Conservation (phyloP, 169 alveolate species). For the Eimeria praecox region DNA sequence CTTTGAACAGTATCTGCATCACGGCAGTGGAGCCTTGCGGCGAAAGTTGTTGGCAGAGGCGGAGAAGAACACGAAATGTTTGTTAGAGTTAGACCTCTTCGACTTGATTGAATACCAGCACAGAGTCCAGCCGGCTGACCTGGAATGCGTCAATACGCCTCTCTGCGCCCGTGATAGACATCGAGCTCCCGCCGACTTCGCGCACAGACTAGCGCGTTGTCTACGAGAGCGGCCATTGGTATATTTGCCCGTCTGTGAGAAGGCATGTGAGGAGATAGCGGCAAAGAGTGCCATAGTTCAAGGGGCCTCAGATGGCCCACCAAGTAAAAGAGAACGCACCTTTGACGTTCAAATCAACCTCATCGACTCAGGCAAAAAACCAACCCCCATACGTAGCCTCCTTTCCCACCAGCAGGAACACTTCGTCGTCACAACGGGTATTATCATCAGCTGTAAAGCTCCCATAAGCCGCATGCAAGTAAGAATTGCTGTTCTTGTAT, state of each 20-base stretch:
- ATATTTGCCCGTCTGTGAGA: slow-evolving; percentile 81
- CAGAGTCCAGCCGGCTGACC: slow-evolving; percentile 68
- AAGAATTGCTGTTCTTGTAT: neutral
- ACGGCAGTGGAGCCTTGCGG: slow-evolving; percentile 74
- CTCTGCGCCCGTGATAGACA: slow-evolving; percentile 77
- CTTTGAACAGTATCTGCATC: slow-evolving; percentile 82
- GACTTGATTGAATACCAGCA: slow-evolving; percentile 78
- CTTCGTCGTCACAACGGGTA: slow-evolving; percentile 80
- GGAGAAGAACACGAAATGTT: slow-evolving; percentile 57
- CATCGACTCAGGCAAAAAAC: slow-evolving; percentile 73
- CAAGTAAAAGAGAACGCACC: slow-evolving; percentile 41
- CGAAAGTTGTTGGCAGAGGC: slow-evolving; percentile 76
- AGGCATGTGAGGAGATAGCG: slow-evolving; percentile 77
- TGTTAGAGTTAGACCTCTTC: slow-evolving; percentile 65
- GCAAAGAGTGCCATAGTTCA: slow-evolving; percentile 75
- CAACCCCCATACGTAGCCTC: slow-evolving; percentile 73
- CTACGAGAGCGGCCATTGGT: slow-evolving; percentile 79
- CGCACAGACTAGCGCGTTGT: slow-evolving; percentile 78
- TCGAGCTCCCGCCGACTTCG: slow-evolving; percentile 81
- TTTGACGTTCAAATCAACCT: slow-evolving; percentile 77
- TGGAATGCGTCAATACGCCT: slow-evolving; percentile 81
- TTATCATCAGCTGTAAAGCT: slow-evolving; percentile 73
- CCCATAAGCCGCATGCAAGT: slow-evolving; percentile 80
- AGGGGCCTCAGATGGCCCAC: slow-evolving; percentile 56
- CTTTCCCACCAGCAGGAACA: slow-evolving; percentile 81